A percentile compares a stretch with the other conserved stretches of the same genome.
phyloP scores from a whole-genome alignment of 2,329 filamentous ascomycete species.

The Pseudogymnoascus sp. region DNA sequence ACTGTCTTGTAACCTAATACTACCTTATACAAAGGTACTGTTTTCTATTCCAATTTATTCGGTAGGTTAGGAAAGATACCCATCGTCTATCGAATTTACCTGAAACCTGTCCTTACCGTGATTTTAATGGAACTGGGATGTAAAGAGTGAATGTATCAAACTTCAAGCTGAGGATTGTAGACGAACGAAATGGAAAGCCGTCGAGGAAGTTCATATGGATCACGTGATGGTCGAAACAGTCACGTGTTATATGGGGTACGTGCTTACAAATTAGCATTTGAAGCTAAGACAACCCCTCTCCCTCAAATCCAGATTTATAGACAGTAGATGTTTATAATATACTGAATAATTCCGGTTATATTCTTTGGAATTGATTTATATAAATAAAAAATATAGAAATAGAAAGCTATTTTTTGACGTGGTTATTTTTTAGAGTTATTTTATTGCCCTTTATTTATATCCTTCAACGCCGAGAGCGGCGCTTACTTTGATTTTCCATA shows the following conservation, averaged over 20 bases:
- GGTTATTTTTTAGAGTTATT: background rate
- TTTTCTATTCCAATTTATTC: too few species aligned
- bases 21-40: too few species aligned
- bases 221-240: background rate
- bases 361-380: background rate
- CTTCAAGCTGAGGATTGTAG: background rate
- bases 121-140: background rate
- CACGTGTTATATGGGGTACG: background rate
- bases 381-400: too few species aligned
- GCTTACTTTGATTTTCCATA: background rate
- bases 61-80: background rate
- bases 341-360: background rate
- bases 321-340: background rate
- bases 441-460: background rate
- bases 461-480: background rate
- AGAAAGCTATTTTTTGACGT: background rate
- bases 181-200: background rate
- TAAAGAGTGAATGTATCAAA: background rate
- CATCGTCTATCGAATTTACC: background rate
- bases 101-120: background rate
- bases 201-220: background rate
- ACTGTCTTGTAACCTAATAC: too few species aligned
- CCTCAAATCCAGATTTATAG: background rate
- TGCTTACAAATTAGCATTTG: background rate
- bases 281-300: background rate